These are phyloP conservation scores for Chytriomyces sp. DNA, from an alignment of 192 early-diverging fungal genomes.

Conservation along the genomic window DNA sequence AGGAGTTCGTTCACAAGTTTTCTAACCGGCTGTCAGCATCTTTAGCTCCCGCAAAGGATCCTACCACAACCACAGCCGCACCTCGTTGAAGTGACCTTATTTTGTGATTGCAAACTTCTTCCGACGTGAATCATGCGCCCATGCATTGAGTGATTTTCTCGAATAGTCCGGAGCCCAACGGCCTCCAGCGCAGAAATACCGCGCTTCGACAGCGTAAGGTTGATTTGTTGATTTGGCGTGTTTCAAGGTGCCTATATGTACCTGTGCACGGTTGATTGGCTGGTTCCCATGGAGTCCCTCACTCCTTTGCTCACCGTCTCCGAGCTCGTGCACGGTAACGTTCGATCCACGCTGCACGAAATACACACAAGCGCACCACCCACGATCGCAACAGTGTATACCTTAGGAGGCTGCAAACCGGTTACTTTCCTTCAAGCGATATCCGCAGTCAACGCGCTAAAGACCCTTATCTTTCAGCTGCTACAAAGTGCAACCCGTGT, in stretches of 20 bases:
- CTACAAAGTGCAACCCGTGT: no score
- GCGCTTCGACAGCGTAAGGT: constrained; percentile 85
- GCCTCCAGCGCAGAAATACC: constrained; percentile 79
- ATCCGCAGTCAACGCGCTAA: neutral
- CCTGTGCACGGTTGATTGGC: neutral
- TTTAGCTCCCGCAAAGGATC: neutral
- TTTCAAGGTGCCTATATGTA: constrained; percentile 42
- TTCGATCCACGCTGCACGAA: constrained; percentile 89
- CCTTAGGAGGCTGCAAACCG: no score
- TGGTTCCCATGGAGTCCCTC: neutral
- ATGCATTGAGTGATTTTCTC: constrained; percentile 80
- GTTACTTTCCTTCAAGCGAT: neutral
- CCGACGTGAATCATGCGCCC: constrained; percentile 88
- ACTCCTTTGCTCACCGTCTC: constrained; percentile 58
- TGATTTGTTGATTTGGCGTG: constrained; percentile 74
- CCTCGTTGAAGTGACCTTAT: constrained; percentile 88
- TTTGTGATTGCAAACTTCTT: constrained; percentile 72
- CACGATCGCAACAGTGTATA: constrained; percentile 78
- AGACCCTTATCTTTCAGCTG: neutral
- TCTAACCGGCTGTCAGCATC: constrained; percentile 37
- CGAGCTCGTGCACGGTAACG: constrained; percentile 83
- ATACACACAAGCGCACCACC: constrained; percentile 95
- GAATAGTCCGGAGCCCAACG: constrained; percentile 70
- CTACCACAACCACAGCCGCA: constrained; percentile 31
- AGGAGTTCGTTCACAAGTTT: constrained; percentile 78